Percentiles rank a stretch among this genome's conserved stretches.
Evolutionary conservation across 306 rosid genomes (phyloP).

Genomic region (Notholithocarpus densiflorus): DNA sequence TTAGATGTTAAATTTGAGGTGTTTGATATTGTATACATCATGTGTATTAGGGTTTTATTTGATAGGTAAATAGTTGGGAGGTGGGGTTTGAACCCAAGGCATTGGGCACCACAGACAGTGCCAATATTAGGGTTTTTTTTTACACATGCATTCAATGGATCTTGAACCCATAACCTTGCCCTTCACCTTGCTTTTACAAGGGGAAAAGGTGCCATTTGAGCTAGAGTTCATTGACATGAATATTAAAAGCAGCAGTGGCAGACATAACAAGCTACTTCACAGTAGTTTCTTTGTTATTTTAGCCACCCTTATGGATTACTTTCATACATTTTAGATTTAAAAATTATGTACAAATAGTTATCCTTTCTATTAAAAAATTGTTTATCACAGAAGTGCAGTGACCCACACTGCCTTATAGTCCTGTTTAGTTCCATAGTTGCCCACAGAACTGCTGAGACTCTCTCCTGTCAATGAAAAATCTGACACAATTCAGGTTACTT

Average conservation of each 20-base stretch:
- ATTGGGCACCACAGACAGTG: too few species aligned
- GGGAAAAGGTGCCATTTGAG: too few species aligned
- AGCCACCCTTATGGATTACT: neutral
- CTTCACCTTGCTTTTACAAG: too few species aligned
- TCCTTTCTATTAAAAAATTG: neutral
- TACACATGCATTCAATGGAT: too few species aligned
- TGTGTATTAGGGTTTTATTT: too few species aligned
- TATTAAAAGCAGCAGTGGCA: neutral
- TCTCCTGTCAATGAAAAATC: conserved; percentile 1
- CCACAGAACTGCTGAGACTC: conserved; percentile 9
- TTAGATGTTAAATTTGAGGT: too few species aligned
- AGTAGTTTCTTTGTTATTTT: neutral
- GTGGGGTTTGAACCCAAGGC: too few species aligned
- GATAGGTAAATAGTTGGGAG: too few species aligned
- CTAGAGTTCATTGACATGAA: neutral
- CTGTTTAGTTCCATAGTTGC: conserved; percentile 7
- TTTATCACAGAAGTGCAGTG: neutral
- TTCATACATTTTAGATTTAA: neutral
- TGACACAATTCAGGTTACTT: neutral
- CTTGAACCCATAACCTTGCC: too few species aligned
- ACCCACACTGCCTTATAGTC: neutral
- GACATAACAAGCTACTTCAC: conserved; percentile 1
- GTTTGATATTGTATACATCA: too few species aligned
- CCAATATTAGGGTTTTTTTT: neutral
- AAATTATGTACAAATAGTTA: neutral